A percentile compares a stretch with the other conserved stretches of the same genome.
Conservation (phyloP, 495 filamentous ascomycete genomes). For the Aspergillus nidulans region DNA sequence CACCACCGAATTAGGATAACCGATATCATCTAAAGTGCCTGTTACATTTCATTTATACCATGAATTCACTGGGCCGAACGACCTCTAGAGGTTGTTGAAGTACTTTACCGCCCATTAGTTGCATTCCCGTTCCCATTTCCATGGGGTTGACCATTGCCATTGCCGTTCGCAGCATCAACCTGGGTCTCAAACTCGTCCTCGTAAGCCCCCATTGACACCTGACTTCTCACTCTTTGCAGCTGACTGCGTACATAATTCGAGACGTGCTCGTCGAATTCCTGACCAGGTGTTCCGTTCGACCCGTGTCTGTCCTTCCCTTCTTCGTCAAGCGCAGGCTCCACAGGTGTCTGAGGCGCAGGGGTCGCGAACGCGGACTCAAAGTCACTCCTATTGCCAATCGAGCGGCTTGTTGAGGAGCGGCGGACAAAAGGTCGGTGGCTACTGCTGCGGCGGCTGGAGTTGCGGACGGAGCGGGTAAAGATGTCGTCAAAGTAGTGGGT, state of each 20-base stretch:
- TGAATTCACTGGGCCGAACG: not conserved
- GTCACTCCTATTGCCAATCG: conserved; percentile 83
- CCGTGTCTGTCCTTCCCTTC: conserved; percentile 13
- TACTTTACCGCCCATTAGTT: not conserved
- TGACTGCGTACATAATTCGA: conserved; percentile 68
- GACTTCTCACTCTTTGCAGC: conserved; percentile 57
- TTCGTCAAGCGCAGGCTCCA: conserved; percentile 23
- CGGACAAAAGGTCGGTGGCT: conserved; percentile 53
- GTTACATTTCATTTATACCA: not conserved
- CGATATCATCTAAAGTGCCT: not conserved
- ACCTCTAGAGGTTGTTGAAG: not conserved
- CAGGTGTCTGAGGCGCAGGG: conserved; percentile 19
- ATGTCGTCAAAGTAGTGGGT: conserved; percentile 94
- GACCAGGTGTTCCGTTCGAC: conserved; percentile 23
- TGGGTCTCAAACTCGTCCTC: conserved; percentile 60
- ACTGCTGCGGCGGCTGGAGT: conserved; percentile 26
- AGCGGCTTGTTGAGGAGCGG: conserved; percentile 76
- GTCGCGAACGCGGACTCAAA: conserved; percentile 50
- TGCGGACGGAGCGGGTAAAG: conserved; percentile 53
- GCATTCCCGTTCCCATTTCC: not conserved
- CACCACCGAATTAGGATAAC: no score
- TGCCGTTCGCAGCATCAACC: conserved; percentile 32
- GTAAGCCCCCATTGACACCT: conserved; percentile 46
- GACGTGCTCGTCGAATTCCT: conserved; percentile 60
- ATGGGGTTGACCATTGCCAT: conserved; percentile 4